Evolutionary conservation across 2,329 filamentous ascomycete genomes (phyloP).

Genomic region (Botrytis squamosa): DNA sequence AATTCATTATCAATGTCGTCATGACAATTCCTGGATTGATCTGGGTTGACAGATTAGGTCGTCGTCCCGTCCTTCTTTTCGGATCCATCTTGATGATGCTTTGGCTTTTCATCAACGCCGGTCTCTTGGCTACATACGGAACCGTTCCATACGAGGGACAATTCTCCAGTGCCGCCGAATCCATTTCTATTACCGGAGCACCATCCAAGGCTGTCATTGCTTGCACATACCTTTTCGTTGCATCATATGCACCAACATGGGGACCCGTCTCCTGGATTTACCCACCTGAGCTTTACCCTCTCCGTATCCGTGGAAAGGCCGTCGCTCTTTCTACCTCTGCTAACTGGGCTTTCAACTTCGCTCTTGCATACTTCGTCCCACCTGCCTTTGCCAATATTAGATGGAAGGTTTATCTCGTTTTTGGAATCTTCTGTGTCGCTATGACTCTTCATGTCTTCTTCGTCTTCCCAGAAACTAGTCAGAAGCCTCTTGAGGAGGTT

Average conservation of each 20-base stretch:
- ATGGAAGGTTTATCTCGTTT: conserved; percentile 54
- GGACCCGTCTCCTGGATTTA: conserved; percentile 52
- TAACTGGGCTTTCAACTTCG: conserved; percentile 53
- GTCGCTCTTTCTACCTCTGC: conserved; percentile 52
- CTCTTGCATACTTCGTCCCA: conserved; percentile 50
- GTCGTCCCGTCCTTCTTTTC: conserved; percentile 64
- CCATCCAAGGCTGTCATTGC: conserved; percentile 60
- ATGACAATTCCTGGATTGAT: conserved; percentile 76
- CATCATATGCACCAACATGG: conserved; percentile 52
- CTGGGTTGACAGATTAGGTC: conserved; percentile 74
- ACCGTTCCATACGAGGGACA: conserved; percentile 40
- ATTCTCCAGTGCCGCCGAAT: conserved; percentile 45
- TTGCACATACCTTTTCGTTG: conserved; percentile 64
- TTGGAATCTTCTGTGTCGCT: conserved; percentile 51
- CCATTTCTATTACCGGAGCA: conserved; percentile 48
- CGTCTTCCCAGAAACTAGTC: conserved; percentile 55
- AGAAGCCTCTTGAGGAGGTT: conserved; percentile 55
- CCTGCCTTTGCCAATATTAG: conserved; percentile 47
- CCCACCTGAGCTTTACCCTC: conserved; percentile 50
- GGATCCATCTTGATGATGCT: conserved; percentile 45
- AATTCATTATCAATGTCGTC: conserved; percentile 76
- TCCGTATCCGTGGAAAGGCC: conserved; percentile 52
- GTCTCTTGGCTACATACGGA: conserved; percentile 47
- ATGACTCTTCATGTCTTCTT: conserved; percentile 55
- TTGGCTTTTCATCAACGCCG: conserved; percentile 49